Evolutionary conservation across 2,329 filamentous ascomycete species (phyloP).

Genomic region (Blastomyces emzantsi): DNA sequence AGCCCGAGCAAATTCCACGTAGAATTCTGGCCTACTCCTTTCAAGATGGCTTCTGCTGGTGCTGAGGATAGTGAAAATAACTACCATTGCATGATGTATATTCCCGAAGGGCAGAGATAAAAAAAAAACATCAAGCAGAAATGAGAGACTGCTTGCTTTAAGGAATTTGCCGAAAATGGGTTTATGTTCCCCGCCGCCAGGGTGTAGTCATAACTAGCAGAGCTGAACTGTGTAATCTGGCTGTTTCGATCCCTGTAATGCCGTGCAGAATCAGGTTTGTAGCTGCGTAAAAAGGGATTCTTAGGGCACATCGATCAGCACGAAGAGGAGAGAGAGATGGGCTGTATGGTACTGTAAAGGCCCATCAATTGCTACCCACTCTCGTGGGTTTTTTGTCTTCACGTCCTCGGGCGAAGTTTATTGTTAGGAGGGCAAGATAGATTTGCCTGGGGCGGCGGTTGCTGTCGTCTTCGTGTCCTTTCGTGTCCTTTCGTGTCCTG

Average conservation of each 20-base stretch:
- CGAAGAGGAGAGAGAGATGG: background rate
- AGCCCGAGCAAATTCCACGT: background rate
- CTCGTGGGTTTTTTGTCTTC: background rate
- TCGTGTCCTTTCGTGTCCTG: background rate
- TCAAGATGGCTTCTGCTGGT: background rate
- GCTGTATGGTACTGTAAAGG: background rate
- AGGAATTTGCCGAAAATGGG: background rate
- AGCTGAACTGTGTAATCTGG: background rate
- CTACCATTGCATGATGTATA: background rate
- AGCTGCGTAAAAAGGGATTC: no score
- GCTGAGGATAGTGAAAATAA: background rate
- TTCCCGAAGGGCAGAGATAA: background rate
- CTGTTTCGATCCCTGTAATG: background rate
- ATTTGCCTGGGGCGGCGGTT: background rate
- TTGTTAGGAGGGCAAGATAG: background rate
- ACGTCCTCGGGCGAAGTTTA: background rate
- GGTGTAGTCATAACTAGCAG: background rate
- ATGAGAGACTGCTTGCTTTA: background rate
- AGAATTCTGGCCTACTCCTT: background rate
- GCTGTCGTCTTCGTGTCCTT: background rate
- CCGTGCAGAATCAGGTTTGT: conserved; percentile 5
- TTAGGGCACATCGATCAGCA: background rate
- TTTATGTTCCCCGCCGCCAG: background rate
- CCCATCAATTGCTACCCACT: background rate
- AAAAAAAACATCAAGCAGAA: background rate